A percentile compares a stretch with the other conserved stretches of the same genome.
These are phyloP conservation scores for Rubia occidens DNA, from an alignment of 305 asterid genomes.

Conservation along the genomic window DNA sequence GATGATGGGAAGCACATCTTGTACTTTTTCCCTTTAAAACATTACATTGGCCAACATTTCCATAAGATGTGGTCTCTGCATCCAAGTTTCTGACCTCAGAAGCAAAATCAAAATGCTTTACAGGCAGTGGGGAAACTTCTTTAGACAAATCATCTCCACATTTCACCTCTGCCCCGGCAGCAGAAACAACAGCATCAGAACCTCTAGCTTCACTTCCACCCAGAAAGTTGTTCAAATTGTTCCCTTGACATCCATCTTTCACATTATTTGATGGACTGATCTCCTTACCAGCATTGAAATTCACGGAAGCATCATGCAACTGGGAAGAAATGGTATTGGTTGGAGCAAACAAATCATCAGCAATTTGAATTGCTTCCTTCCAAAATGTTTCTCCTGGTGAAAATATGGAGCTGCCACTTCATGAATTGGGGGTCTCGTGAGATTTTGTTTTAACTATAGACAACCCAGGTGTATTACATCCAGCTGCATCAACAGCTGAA, in stretches of 20 bases:
- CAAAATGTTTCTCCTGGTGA: conserved; percentile 98
- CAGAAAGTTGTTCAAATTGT: conserved; percentile 19
- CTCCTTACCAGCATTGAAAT: conserved; percentile 30
- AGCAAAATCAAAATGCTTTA: conserved; percentile 85
- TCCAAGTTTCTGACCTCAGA: conserved; percentile 41
- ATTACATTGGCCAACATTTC: conserved; percentile 27
- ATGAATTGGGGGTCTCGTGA: conserved; percentile 60
- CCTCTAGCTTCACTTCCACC: conserved; percentile 23
- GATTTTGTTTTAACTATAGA: conserved; percentile 26
- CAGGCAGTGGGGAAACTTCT: conserved; percentile 81
- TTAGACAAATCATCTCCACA: conserved; percentile 40
- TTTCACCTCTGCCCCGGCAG: conserved; percentile 32
- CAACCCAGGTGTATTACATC: conserved; percentile 55
- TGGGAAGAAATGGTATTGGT: conserved; percentile 33
- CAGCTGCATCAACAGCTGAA: conserved; percentile 28
- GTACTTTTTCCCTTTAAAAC: conserved; percentile 24
- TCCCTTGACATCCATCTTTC: conserved; percentile 27
- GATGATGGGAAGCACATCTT: conserved; percentile 26
- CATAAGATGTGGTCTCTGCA: conserved; percentile 27
- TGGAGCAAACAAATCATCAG: conserved; percentile 65
- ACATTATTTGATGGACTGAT: conserved; percentile 32
- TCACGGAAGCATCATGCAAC: conserved; percentile 28
- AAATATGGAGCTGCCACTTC: conserved; percentile 63
- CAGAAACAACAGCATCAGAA: conserved; percentile 35
- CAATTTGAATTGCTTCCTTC: conserved; percentile 89